Percentiles rank a stretch among this genome's conserved stretches.
Conservation (phyloP, 2,329 filamentous ascomycete genomes). For the Volutella citrinella region DNA sequence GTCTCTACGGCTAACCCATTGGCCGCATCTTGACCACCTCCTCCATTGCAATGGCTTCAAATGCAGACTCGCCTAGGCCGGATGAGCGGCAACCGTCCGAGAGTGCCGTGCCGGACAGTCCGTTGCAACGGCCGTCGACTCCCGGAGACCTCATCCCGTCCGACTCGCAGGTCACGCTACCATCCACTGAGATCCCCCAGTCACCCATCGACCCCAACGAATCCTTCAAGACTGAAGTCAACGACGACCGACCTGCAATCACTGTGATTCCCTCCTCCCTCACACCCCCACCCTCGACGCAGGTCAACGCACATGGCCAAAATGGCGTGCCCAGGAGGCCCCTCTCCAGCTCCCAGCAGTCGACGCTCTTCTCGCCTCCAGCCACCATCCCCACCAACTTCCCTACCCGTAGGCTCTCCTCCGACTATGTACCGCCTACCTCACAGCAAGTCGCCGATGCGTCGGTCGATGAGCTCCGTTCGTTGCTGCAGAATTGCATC, state of each 20-base stretch:
- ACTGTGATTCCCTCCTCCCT: slow-evolving; percentile 55
- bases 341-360: slow-evolving; percentile 43
- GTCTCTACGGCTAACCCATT: too few species aligned
- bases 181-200: slow-evolving; percentile 53
- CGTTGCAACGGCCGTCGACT: slow-evolving; percentile 29
- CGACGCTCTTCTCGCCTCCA: slow-evolving; percentile 52
- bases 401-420: slow-evolving; percentile 26
- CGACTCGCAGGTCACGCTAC: slow-evolving; percentile 49
- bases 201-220: slow-evolving; percentile 49
- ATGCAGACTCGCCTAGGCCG: slow-evolving; percentile 25
- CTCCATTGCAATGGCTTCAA: slow-evolving; percentile 38
- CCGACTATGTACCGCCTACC: slow-evolving; percentile 47
- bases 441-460: slow-evolving; percentile 50
- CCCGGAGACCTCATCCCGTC: slow-evolving; percentile 28
- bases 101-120: slow-evolving; percentile 30
- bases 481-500: slow-evolving; percentile 53
- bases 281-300: slow-evolving; percentile 56
- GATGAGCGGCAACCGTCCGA: slow-evolving; percentile 31
- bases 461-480: slow-evolving; percentile 52
- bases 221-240: slow-evolving; percentile 50
- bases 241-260: slow-evolving; percentile 43
- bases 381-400: slow-evolving; percentile 41
- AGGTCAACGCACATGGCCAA: slow-evolving; percentile 35
- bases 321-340: slow-evolving; percentile 23
- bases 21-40: slow-evolving; percentile 11